Evolutionary conservation across 83 land plant species (phyloP).

Genomic region (Larix sibirica): DNA sequence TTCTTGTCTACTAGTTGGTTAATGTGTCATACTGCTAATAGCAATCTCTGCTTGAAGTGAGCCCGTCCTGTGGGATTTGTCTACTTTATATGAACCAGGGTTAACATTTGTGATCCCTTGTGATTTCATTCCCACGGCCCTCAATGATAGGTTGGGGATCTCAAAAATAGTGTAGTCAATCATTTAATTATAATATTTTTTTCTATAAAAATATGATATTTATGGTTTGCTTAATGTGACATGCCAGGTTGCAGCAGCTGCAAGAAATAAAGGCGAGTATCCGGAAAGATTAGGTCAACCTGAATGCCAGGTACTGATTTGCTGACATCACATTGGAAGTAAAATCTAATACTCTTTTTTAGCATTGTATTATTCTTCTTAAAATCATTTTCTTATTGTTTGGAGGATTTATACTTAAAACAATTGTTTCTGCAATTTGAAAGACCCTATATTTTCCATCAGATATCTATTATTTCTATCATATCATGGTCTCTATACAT

Average conservation of each 20-base stretch:
- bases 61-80: not conserved
- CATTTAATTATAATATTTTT: not conserved
- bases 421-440: not conserved
- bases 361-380: not conserved
- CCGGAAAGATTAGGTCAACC: constrained; percentile 81
- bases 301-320: constrained; percentile 64
- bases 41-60: not conserved
- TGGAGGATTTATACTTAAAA: not conserved
- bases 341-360: not conserved
- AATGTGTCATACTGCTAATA: too few relatives aligned
- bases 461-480: not conserved
- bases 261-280: constrained; percentile 70
- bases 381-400: not conserved
- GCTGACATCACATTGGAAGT: not conserved
- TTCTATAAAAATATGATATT: not conserved
- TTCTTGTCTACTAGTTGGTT: too few relatives aligned
- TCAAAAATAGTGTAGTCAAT: not conserved
- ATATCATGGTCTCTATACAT: not conserved
- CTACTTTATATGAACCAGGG: not conserved
- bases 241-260: constrained; percentile 56
- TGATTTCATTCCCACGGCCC: not conserved
- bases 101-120: not conserved
- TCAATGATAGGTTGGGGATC: not conserved
- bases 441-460: not conserved
- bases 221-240: not conserved